Evolutionary conservation across 345 rosid genomes (phyloP).

Genomic region (Ricinus communis): DNA sequence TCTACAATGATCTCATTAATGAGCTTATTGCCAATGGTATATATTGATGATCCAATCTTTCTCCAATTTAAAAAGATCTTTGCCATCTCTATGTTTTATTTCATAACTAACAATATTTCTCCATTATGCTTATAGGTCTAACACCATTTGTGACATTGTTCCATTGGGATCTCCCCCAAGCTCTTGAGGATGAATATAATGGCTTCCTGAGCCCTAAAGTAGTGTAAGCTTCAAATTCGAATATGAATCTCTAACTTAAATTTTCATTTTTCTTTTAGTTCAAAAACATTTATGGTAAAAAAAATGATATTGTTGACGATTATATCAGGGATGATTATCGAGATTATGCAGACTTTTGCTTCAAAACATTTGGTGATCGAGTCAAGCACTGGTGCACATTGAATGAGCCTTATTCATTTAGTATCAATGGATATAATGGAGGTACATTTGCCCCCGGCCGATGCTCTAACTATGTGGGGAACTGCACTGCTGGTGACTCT

Average conservation of each 20-base stretch:
- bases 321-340: slow-evolving; percentile 37
- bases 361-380: slow-evolving; percentile 40
- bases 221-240: slow-evolving; percentile 32
- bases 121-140: slow-evolving; percentile 31
- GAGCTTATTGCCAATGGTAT: slow-evolving; percentile 25
- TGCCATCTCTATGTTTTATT: too few relatives aligned
- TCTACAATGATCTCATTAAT: slow-evolving; percentile 55
- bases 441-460: slow-evolving; percentile 30
- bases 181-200: slow-evolving; percentile 54
- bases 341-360: slow-evolving; percentile 49
- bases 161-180: slow-evolving; percentile 64
- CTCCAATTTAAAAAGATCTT: too few relatives aligned
- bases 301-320: too few relatives aligned
- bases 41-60: too few relatives aligned
- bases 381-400: slow-evolving; percentile 41
- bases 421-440: slow-evolving; percentile 5
- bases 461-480: slow-evolving; percentile 17
- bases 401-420: slow-evolving; percentile 26
- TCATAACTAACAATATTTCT: background rate
- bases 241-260: too few relatives aligned
- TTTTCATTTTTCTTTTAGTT: too few relatives aligned
- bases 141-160: slow-evolving; percentile 53
- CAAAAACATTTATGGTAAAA: too few relatives aligned
- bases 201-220: slow-evolving; percentile 50
- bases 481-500: slow-evolving; percentile 27